phyloP scores from a whole-genome alignment of 2,329 filamentous ascomycete species.

The Colletotrichum eleusines region DNA sequence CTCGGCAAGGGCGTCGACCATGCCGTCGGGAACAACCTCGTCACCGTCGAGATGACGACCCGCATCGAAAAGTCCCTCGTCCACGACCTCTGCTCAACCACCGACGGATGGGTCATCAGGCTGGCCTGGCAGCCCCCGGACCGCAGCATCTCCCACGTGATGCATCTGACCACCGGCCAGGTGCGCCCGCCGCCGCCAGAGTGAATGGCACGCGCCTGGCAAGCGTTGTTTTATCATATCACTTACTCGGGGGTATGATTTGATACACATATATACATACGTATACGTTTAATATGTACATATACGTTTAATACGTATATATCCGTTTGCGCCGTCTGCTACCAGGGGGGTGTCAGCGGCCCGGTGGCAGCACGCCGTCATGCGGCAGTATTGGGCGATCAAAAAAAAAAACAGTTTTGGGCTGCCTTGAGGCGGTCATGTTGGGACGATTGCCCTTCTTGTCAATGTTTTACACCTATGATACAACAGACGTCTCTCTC shows the following conservation, averaged over 20 bases:
- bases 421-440: slow-evolving; percentile 1
- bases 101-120: slow-evolving; percentile 31
- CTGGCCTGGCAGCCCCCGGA: slow-evolving; percentile 39
- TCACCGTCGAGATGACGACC: slow-evolving; percentile 32
- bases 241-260: slow-evolving; percentile 6
- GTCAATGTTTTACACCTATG: slow-evolving; percentile 43
- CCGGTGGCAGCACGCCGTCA: slow-evolving; percentile 13
- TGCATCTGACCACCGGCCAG: slow-evolving; percentile 37
- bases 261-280: no score
- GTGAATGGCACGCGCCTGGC: slow-evolving; percentile 2
- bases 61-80: slow-evolving; percentile 18
- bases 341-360: neutral
- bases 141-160: slow-evolving; percentile 32
- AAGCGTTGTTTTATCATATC: neutral
- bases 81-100: slow-evolving; percentile 15
- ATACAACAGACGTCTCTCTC: slow-evolving; percentile 41
- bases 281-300: no score
- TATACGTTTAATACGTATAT: no score
- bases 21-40: slow-evolving; percentile 24
- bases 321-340: slow-evolving; percentile 14
- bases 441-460: slow-evolving; percentile 35
- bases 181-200: neutral
- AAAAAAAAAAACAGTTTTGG: neutral
- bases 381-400: neutral
- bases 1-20: slow-evolving; percentile 20